Evolutionary conservation across 345 rosid genomes (phyloP).

Genomic region (Dipteronia dyeriana): DNA sequence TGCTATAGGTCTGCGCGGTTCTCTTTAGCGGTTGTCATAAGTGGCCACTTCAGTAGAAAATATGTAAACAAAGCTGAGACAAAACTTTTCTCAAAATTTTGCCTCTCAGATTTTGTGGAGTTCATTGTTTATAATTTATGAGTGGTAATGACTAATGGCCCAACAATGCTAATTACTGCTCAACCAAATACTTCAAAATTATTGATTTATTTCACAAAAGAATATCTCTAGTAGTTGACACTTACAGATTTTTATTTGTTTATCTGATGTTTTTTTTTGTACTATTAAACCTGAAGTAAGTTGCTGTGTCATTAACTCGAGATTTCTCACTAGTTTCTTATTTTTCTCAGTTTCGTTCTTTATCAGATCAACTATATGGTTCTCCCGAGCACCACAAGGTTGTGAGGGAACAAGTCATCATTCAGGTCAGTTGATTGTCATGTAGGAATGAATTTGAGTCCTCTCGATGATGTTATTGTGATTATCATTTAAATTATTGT

Average conservation of each 20-base stretch:
- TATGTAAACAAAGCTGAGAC: not conserved
- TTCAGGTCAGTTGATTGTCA: constrained; percentile 51
- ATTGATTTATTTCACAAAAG: too few relatives aligned
- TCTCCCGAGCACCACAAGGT: constrained; percentile 68
- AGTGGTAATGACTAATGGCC: not conserved
- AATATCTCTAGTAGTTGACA: not conserved
- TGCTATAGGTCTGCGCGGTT: not conserved
- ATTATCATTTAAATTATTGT: not conserved
- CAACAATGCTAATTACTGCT: not conserved
- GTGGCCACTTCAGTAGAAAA: not conserved
- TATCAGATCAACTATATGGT: constrained; percentile 88
- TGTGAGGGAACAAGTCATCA: constrained; percentile 70
- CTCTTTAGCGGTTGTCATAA: too few relatives aligned
- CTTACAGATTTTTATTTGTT: not conserved
- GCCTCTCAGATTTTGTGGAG: not conserved
- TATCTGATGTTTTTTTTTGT: not conserved
- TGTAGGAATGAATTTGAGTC: not conserved
- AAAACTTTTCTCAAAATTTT: not conserved
- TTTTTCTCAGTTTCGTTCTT: constrained; percentile 70
- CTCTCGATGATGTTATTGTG: not conserved
- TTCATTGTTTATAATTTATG: too few relatives aligned
- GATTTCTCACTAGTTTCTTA: constrained; percentile 20
- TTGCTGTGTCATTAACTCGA: not conserved
- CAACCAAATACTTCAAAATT: too few relatives aligned
- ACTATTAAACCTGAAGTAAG: not conserved